Evolutionary conservation across 2,329 filamentous ascomycete genomes (phyloP), one percentile per base, ranked within the genome.

Genomic region (Microcyclospora pomicola): DNA sequence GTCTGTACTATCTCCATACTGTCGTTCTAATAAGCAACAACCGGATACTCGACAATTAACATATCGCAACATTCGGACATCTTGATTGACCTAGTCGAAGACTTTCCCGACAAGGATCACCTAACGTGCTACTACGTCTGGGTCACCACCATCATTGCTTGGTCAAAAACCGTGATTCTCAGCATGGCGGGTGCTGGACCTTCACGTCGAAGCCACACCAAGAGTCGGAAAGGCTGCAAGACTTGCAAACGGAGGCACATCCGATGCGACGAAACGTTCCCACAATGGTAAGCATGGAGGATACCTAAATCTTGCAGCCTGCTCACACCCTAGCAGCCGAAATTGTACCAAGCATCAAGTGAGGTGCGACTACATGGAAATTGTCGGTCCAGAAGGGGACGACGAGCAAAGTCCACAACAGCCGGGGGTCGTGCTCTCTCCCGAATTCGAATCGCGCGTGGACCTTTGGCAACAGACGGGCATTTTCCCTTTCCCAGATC

Each of bases 291-390:
- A 53, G 72, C 47, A 13, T 14, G 11, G 9, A 9, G 24, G 15
- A 13, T 9, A 2, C 12, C 12, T 15, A 2, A 19, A 2, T 6
- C 33, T n/a, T n/a, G 11, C 15, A 15, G 7, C 9, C 5, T 29
- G 27, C 19, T 35, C 15, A 31, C 32, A 7, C 13, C 16, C 28
- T n/a, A 13, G 3, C 55, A 93, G 87, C 67, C 85, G 85, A 55
- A 98, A 98, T 64, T 98, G 91, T 65, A 95, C 88, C 44, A 98
- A 96, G 66, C 91, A 98, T 66, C 94, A 95, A 67, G 91, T 92
- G 53, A 82, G 87, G 55, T 98, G 91, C 64, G 91, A 94, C 52
- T 98, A 96, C 68, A 92, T 94, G 71, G 87, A 96, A 58, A 77
- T 79, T 55, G 75, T 82, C 35, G 69, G 75, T 33, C 71, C 79